Percentiles rank a stretch among this genome's conserved stretches.
phyloP scores from a whole-genome alignment of 2,329 filamentous ascomycete species.

The Hypoxylon sp. region DNA sequence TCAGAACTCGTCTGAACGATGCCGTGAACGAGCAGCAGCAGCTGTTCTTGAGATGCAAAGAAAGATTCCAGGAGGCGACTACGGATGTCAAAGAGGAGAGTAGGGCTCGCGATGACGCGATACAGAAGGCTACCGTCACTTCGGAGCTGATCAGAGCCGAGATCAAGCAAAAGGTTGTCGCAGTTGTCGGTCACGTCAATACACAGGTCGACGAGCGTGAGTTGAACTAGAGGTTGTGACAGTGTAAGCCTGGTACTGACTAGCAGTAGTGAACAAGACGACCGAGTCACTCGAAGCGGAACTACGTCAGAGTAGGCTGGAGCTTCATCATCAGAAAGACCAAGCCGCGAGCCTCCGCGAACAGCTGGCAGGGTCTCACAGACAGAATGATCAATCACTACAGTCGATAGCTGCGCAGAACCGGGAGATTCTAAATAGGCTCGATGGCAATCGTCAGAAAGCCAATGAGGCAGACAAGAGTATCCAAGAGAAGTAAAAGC shows the following conservation, averaged over 20 bases:
- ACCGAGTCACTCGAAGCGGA: conserved; percentile 28
- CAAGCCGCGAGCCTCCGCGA: conserved; percentile 27
- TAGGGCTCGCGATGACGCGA: conserved; percentile 44
- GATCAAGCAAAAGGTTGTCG: conserved; percentile 31
- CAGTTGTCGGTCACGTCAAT: conserved; percentile 23
- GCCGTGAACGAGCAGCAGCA: conserved; percentile 57
- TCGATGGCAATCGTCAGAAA: conserved; percentile 14
- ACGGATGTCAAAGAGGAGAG: conserved; percentile 48
- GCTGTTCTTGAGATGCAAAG: conserved; percentile 49
- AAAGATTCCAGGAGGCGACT: conserved; percentile 47
- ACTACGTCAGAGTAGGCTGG: conserved; percentile 36
- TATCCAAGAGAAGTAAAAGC: conserved; percentile 33
- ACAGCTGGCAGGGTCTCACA: conserved; percentile 33
- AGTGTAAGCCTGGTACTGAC: conserved; percentile 13
- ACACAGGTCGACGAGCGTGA: conserved; percentile 34
- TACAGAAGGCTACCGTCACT: conserved; percentile 36
- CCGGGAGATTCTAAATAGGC: conserved; percentile 32
- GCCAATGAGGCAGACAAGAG: conserved; percentile 17
- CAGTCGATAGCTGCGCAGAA: conserved; percentile 33
- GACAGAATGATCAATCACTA: conserved; percentile 31
- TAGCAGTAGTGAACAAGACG: conserved; percentile 30
- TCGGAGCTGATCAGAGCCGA: conserved; percentile 22
- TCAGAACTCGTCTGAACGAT: conserved; percentile 53
- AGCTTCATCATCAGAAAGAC: conserved; percentile 34
- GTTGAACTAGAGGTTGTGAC: background rate